Conservation (phyloP, 352 stramenopile genomes). For the Halophytophthora batemanensis region DNA sequence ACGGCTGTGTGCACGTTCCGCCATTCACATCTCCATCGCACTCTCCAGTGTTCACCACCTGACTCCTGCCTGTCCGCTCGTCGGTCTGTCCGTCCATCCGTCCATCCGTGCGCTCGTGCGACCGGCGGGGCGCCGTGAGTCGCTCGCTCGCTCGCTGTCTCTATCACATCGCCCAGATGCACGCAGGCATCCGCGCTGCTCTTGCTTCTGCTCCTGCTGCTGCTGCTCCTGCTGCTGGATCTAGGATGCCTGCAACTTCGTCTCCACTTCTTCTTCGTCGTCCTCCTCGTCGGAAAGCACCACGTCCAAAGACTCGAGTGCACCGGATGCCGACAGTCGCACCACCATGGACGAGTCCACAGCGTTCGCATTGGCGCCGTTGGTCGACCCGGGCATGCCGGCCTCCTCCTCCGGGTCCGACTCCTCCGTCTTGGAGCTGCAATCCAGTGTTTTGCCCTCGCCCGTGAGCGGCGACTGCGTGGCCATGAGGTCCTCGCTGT, state of each 20-base stretch:
- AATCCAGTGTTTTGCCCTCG: constrained; percentile 45
- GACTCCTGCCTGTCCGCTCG: no score
- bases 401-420: constrained; percentile 47
- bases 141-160: no score
- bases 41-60: no score
- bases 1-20: no score
- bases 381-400: constrained; percentile 4
- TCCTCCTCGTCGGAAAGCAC: constrained; percentile 45
- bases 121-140: not conserved
- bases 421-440: constrained; percentile 54
- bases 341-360: constrained; percentile 28
- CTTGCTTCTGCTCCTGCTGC: no score
- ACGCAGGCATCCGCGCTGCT: not conserved
- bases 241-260: constrained; percentile 30
- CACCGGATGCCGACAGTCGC: constrained; percentile 33
- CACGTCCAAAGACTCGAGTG: constrained; percentile 40
- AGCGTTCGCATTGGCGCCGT: constrained; percentile 15
- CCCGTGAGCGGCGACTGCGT: constrained; percentile 19
- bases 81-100: constrained; percentile 13
- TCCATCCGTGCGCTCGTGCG: constrained; percentile 2
- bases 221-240: not conserved
- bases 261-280: constrained; percentile 26
- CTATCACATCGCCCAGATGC: not conserved
- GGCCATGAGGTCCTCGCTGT: constrained; percentile 56
- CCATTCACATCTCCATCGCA: no score